Percentiles rank a stretch among this genome's conserved stretches.
Evolutionary conservation across 176 grass and related monocot species (phyloP).

Genomic region (Zea luxurians): DNA sequence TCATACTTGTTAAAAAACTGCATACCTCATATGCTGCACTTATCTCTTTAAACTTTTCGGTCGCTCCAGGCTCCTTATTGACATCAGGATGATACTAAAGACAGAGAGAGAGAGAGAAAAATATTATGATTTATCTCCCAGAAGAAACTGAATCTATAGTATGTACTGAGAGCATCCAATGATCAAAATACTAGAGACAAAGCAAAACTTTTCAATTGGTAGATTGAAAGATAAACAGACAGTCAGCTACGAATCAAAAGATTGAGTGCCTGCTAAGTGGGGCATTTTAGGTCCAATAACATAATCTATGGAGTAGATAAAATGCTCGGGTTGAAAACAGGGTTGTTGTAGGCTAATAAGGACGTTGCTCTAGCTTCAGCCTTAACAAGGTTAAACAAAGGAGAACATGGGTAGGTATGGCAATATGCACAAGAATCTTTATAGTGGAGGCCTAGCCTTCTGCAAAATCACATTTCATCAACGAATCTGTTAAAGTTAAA

Average conservation of each 20-base stretch:
- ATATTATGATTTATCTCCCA: background rate
- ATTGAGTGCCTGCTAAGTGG: background rate
- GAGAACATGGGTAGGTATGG: background rate
- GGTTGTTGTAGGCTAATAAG: slow-evolving; percentile 8
- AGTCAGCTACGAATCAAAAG: slow-evolving; percentile 7
- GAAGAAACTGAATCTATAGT: background rate
- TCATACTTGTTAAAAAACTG: slow-evolving; percentile 43
- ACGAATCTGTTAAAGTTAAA: background rate
- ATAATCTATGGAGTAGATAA: slow-evolving; percentile 25
- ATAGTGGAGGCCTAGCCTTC: background rate
- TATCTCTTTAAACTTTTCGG: slow-evolving; percentile 99
- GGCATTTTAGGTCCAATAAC: background rate
- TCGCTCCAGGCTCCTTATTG: slow-evolving; percentile 93
- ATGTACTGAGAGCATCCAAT: slow-evolving; percentile 13
- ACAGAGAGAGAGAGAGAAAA: background rate
- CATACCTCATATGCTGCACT: slow-evolving; percentile 93
- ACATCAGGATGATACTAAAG: slow-evolving; percentile 98
- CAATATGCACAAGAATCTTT: slow-evolving; percentile 9
- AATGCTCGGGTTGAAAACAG: slow-evolving; percentile 7
- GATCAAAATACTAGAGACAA: background rate
- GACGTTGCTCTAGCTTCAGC: background rate
- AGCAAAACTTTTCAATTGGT: slow-evolving; percentile 13
- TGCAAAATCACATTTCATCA: background rate
- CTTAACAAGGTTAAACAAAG: slow-evolving; percentile 19
- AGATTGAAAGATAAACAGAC: slow-evolving; percentile 25